Conservation (phyloP, 352 stramenopile genomes). For the Globisporangium paddicum region DNA sequence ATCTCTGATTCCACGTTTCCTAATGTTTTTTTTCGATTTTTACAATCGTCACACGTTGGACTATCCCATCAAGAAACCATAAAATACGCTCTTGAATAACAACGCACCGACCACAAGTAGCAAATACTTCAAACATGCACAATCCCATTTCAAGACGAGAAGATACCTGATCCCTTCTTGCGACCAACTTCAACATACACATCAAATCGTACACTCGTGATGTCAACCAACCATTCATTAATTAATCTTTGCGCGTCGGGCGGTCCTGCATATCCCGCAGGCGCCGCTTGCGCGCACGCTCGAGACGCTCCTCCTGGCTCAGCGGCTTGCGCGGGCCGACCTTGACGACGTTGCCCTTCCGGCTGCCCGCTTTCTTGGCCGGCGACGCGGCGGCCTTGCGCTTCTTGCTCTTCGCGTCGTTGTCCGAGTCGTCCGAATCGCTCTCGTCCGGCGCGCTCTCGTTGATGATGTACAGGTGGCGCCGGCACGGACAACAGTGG, state of each 20-base stretch:
- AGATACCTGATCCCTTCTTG: too few species aligned
- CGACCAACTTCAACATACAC: background rate
- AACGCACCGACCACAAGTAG: too few species aligned
- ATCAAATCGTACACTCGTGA: too few species aligned
- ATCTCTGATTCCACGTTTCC: background rate
- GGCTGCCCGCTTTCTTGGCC: constrained; percentile 17
- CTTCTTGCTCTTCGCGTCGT: constrained; percentile 24
- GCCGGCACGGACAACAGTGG: constrained; percentile 57
- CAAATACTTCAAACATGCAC: too few species aligned
- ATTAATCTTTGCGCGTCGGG: constrained; percentile 47
- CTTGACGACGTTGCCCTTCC: constrained; percentile 50
- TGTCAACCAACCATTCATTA: background rate
- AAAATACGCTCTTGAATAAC: too few species aligned
- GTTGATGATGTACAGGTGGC: constrained; percentile 52
- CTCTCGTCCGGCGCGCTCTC: constrained; percentile 21
- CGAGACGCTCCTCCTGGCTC: constrained; percentile 62
- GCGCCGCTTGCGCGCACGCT: constrained; percentile 53
- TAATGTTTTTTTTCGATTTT: background rate
- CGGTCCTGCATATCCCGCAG: constrained; percentile 68
- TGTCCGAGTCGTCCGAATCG: constrained; percentile 26
- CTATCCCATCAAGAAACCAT: background rate
- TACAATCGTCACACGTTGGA: background rate
- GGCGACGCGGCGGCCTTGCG: background rate
- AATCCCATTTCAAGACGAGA: too few species aligned
- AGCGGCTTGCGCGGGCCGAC: constrained; percentile 53